Base-by-base conservation (phyloP, 148 eudicot species). In the Fagopyrum homotropicum region DNA sequence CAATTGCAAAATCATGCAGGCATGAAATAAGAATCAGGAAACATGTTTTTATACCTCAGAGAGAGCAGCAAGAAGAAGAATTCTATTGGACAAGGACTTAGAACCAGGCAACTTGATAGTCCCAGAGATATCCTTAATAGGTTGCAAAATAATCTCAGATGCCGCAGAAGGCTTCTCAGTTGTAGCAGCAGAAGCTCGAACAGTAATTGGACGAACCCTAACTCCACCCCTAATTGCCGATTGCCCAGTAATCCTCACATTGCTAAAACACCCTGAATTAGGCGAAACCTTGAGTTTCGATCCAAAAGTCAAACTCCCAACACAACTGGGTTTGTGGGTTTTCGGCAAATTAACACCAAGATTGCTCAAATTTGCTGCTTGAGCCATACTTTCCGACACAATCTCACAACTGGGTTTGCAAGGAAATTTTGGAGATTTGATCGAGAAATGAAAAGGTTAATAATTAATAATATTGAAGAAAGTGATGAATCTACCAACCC, bases 41-140 rank as follows among this genome's bases (percentile, higher is more conserved):
- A 49, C 9, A 6, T 12, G 52, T 49, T 40, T 7, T 6, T 16
- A 59, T 79, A 95, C 99, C 94, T 95, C 86, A 76, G 99, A 75
- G 51, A 95, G 92, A 57, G 99, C 99, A 83, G 99, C 96, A 60
- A 95, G 94, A 9, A 95, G 96, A 6, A 95, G 91, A 82, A 92
- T 88, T 49, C 98, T 87, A 81, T 93, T 93, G 9, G 98, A 93
- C 63, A 93, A 82, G 9, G 97, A 90, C 82, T 95, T 95, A 1
- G 96, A 95, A 40, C 99, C 99, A 4, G 97, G 99, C 88, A 95
- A 84, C 73, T 85, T 87, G 63, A 95, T 85, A 40, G 88, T 84
- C 7, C 99, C 97, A 19, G 97, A 95, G 79, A 95, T 95, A 78
- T 95, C 94, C 64, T 82, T 90, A 54, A 95, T 95, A 84, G 99